phyloP scores from a whole-genome alignment of 768 basidiomycete species.

The Pseudohyphozyma bogoriensis region DNA sequence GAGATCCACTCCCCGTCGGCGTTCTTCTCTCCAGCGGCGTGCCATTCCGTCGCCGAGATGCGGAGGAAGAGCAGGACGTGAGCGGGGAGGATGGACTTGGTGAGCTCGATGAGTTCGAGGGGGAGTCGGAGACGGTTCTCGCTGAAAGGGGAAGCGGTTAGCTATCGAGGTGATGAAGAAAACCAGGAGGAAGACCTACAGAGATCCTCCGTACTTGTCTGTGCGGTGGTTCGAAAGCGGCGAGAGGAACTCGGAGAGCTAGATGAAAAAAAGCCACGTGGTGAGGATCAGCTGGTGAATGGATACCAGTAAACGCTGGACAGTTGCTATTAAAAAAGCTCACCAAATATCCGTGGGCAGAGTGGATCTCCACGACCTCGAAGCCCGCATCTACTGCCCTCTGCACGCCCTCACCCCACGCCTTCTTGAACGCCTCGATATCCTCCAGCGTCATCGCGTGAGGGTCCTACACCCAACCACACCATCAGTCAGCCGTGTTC shows the following conservation, averaged over 20 bases:
- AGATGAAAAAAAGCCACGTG: too few relatives aligned
- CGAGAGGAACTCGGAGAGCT: slow-evolving; percentile 58
- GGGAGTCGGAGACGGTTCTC: slow-evolving; percentile 59
- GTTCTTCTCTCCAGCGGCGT: slow-evolving; percentile 49
- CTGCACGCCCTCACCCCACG: slow-evolving; percentile 43
- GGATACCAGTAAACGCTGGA: too few relatives aligned
- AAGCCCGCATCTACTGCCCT: slow-evolving; percentile 22
- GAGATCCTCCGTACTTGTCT: slow-evolving; percentile 61
- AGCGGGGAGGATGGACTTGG: slow-evolving; percentile 50
- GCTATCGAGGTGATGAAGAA: background rate
- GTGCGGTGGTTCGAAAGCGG: slow-evolving; percentile 62
- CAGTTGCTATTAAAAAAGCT: slow-evolving; percentile 47
- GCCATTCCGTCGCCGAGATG: slow-evolving; percentile 60
- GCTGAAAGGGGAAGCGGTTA: background rate
- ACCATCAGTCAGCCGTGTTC: too few relatives aligned
- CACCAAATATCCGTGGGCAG: slow-evolving; percentile 29
- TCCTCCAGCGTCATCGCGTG: slow-evolving; percentile 52
- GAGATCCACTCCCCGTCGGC: slow-evolving; percentile 51
- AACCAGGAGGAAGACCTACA: slow-evolving; percentile 32
- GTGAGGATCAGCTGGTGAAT: too few relatives aligned
- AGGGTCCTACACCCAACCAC: too few relatives aligned
- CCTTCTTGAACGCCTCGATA: slow-evolving; percentile 51
- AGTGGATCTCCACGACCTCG: slow-evolving; percentile 39
- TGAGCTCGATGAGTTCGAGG: slow-evolving; percentile 48
- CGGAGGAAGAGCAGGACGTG: slow-evolving; percentile 63